phyloP scores from a whole-genome alignment of 2,329 filamentous ascomycete genomes.

The Aspergillus sp. region DNA sequence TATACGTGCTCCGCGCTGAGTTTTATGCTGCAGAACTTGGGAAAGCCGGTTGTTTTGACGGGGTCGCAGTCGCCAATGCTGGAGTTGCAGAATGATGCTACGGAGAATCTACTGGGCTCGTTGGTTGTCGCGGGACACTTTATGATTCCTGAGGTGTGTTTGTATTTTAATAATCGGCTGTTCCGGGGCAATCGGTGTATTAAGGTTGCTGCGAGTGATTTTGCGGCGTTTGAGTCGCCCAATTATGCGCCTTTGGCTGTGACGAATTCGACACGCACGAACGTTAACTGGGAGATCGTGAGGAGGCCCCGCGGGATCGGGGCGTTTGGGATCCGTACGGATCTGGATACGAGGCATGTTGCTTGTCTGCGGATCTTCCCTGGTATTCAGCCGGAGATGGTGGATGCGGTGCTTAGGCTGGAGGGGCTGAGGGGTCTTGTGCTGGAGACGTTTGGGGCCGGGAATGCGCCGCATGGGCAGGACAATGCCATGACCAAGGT shows the following conservation, averaged over 20 bases:
- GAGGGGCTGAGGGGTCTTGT: constrained; percentile 75
- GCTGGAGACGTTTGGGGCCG: constrained; percentile 87
- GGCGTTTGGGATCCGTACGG: constrained; percentile 65
- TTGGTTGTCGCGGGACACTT: constrained; percentile 88
- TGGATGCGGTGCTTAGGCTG: constrained; percentile 72
- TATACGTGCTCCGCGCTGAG: constrained; percentile 86
- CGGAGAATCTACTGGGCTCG: constrained; percentile 81
- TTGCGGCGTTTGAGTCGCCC: constrained; percentile 82
- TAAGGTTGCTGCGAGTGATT: constrained; percentile 79
- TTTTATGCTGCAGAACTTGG: constrained; percentile 87
- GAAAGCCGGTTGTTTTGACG: constrained; percentile 85
- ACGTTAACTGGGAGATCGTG: constrained; percentile 73
- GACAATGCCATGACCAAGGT: constrained; percentile 74
- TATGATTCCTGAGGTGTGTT: constrained; percentile 83
- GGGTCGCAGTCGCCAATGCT: constrained; percentile 81
- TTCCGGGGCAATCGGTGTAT: constrained; percentile 83
- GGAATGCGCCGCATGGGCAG: constrained; percentile 77
- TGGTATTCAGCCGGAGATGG: constrained; percentile 87
- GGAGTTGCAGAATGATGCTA: constrained; percentile 81
- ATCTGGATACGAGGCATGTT: constrained; percentile 79
- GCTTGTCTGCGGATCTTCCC: constrained; percentile 86
- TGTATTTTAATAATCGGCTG: constrained; percentile 89
- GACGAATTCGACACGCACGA: constrained; percentile 72
- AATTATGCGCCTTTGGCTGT: constrained; percentile 75
- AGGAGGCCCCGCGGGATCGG: constrained; percentile 66